phyloP scores from a whole-genome alignment of 2,329 filamentous ascomycete species.

The Lasiodiplodia theobromae region DNA sequence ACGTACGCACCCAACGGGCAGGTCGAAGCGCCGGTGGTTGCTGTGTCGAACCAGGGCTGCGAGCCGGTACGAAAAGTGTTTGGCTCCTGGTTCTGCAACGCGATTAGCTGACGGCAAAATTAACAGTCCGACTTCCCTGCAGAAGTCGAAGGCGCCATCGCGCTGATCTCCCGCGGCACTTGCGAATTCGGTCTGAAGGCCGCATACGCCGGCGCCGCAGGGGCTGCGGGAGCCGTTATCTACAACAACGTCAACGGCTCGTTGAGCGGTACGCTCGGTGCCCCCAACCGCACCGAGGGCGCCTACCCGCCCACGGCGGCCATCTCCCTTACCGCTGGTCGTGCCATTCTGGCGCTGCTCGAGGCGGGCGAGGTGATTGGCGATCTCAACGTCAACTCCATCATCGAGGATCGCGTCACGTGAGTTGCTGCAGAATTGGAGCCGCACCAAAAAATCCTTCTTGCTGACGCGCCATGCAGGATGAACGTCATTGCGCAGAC shows the following conservation, averaged over 20 bases:
- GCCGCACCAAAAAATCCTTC: not conserved
- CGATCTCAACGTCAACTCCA: slow-evolving; percentile 52
- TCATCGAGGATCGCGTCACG: slow-evolving; percentile 57
- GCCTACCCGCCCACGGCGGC: slow-evolving; percentile 73
- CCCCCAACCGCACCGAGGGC: slow-evolving; percentile 59
- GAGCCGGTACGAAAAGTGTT: slow-evolving; percentile 39
- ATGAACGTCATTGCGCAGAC: slow-evolving; percentile 65
- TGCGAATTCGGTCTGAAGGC: slow-evolving; percentile 79
- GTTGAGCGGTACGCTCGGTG: slow-evolving; percentile 71
- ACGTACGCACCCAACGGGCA: slow-evolving; percentile 70
- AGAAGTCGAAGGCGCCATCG: slow-evolving; percentile 68
- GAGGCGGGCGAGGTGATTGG: slow-evolving; percentile 51
- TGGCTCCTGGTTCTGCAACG: not conserved
- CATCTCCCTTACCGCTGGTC: slow-evolving; percentile 66
- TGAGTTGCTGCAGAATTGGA: slow-evolving; percentile 28
- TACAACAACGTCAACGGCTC: slow-evolving; percentile 73
- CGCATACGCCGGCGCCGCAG: slow-evolving; percentile 69
- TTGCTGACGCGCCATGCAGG: slow-evolving; percentile 13
- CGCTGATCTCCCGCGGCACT: slow-evolving; percentile 72
- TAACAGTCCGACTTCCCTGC: slow-evolving; percentile 66
- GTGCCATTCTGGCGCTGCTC: slow-evolving; percentile 63
- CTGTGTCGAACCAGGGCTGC: slow-evolving; percentile 70
- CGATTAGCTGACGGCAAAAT: not conserved
- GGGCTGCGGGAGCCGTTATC: slow-evolving; percentile 74
- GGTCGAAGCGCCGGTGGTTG: slow-evolving; percentile 65